These are phyloP conservation scores for Teratosphaeria viscida DNA, from an alignment of 2,329 filamentous ascomycete species.

Conservation along the genomic window DNA sequence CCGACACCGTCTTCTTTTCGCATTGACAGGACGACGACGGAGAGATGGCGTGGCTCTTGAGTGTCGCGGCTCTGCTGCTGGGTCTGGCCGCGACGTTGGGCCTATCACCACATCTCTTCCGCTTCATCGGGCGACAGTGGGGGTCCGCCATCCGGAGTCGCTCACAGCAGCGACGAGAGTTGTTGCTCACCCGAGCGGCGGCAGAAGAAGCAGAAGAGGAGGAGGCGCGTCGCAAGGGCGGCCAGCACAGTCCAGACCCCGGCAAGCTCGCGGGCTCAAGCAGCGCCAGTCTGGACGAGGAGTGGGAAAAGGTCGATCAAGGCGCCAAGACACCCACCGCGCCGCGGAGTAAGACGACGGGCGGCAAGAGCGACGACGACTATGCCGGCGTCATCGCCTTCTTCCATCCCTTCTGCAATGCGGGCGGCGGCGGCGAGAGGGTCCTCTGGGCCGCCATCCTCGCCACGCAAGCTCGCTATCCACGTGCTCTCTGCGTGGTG, in stretches of 20 bases:
- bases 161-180: conserved; percentile 22
- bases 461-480: conserved; percentile 81
- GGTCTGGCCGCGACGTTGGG: conserved; percentile 13
- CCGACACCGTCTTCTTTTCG: not conserved
- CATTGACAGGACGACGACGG: not conserved
- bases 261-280: conserved; percentile 11
- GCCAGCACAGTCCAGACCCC: not conserved
- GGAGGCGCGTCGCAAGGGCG: conserved; percentile 6
- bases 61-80: conserved; percentile 12
- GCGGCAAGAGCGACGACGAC: conserved; percentile 32
- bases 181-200: conserved; percentile 19
- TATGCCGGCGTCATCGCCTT: conserved; percentile 88
- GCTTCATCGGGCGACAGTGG: conserved; percentile 14
- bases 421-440: conserved; percentile 87
- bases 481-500: conserved; percentile 77
- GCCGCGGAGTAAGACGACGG: conserved; percentile 14
- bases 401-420: conserved; percentile 98
- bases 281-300: conserved; percentile 40
- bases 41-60: conserved; percentile 4
- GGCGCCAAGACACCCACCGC: conserved; percentile 31
- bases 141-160: conserved; percentile 20
- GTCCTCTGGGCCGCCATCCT: conserved; percentile 94
- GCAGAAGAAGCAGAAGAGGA: conserved; percentile 12
- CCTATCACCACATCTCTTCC: conserved; percentile 16
- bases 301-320: conserved; percentile 58